Evolutionary conservation across 1,284 basidiomycete genomes (phyloP), one percentile per base, ranked within the genome.

Genomic region (Peniophora sp.): DNA sequence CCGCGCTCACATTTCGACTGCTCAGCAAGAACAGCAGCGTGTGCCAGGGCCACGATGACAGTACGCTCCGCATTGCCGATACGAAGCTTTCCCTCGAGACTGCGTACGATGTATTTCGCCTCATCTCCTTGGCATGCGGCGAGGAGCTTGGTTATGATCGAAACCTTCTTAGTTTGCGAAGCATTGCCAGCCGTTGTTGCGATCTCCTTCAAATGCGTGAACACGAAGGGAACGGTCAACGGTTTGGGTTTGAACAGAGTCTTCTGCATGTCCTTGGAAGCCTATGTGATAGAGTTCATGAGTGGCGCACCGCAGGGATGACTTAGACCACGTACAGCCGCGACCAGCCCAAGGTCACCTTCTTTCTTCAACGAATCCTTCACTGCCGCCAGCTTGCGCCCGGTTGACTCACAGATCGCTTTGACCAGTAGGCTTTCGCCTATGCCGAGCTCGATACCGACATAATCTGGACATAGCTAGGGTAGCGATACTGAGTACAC

Each of bases 51-150:
- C 24, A 95, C 88, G 17, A 97, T 74, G 6, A 97, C 87, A 0
- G 94, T 95, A 50, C 91, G 84, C 64, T 99, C 97, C 2, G 97
- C 97, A 58, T 99, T 87, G 43, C 97, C 93, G 62, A 99, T 99
- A 5, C 97, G 83, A 35, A 99, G 79, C 68, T 99, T 99, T 51
- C 97, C 97, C 69, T 98, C 96, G 57, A 99, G 69, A 65, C 89
- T 93, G 47, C 97, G 86, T 49, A 99, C 88, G 55, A 99, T 89
- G 65, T 96, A 99, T 66, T 98, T 99, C 20, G 96, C 94, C 64
- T 91, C 87, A 37, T 81, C 75, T 44, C 85, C 90, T 61, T 92
- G 85, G 62, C 95, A 99, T 3, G 92, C 87, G 2, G 95, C 92
- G 1, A 99, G 76, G 2, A 99, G 76, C 62, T 95, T 93, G 48